Conservation (phyloP, 2,329 filamentous ascomycete genomes). For the Bipolaris cookei region DNA sequence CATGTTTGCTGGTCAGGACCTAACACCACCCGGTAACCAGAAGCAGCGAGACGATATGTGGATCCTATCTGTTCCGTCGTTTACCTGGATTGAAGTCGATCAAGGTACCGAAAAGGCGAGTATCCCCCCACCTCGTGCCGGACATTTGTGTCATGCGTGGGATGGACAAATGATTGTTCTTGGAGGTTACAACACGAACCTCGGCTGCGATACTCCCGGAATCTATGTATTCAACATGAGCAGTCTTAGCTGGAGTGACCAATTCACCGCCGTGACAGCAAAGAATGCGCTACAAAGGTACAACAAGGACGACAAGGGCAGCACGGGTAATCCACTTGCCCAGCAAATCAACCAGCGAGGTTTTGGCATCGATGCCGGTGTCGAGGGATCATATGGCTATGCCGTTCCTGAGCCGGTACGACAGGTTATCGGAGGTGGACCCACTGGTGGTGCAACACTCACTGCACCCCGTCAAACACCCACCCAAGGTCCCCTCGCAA, state of each 20-base stretch:
- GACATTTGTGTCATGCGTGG: slow-evolving; percentile 78
- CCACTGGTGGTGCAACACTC: slow-evolving; percentile 71
- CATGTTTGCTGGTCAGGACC: slow-evolving; percentile 77
- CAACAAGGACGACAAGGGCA: slow-evolving; percentile 35
- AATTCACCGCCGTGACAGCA: slow-evolving; percentile 70
- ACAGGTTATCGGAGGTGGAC: slow-evolving; percentile 70
- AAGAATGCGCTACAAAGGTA: slow-evolving; percentile 55
- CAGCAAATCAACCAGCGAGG: slow-evolving; percentile 60
- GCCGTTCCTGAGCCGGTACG: slow-evolving; percentile 70
- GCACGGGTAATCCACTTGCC: slow-evolving; percentile 54
- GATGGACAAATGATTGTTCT: slow-evolving; percentile 81
- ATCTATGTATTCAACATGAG: slow-evolving; percentile 81
- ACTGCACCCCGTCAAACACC: slow-evolving; percentile 68
- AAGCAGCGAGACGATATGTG: slow-evolving; percentile 75
- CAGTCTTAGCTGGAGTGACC: slow-evolving; percentile 69
- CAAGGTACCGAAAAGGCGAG: slow-evolving; percentile 45
- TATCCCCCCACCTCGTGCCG: slow-evolving; percentile 66
- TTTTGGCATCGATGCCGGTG: slow-evolving; percentile 61
- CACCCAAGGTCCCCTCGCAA: slow-evolving; percentile 72
- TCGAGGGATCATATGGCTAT: slow-evolving; percentile 70
- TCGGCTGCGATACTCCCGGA: slow-evolving; percentile 70
- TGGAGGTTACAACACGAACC: slow-evolving; percentile 69
- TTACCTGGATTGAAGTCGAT: slow-evolving; percentile 77
- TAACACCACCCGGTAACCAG: slow-evolving; percentile 65
- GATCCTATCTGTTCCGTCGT: slow-evolving; percentile 79